Conservation (phyloP, 176 grass and related monocot species). For the Typha latifolia region DNA sequence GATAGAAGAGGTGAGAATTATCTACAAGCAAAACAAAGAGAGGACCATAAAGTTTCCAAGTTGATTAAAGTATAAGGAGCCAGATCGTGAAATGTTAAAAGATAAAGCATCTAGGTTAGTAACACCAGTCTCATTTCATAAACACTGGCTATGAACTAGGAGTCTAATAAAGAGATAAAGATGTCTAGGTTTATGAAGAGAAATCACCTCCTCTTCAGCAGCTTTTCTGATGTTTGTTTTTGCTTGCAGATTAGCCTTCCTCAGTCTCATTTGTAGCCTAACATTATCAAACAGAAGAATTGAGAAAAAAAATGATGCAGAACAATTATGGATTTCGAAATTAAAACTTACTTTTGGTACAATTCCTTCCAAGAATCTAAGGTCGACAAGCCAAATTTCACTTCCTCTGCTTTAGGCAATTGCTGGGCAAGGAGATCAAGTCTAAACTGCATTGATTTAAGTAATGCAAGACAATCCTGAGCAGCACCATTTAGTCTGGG, state of each 20-base stretch:
- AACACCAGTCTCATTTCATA: too few species aligned
- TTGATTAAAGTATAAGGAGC: not conserved
- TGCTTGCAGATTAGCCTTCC: slow-evolving; percentile 81
- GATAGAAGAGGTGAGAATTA: slow-evolving; percentile 8
- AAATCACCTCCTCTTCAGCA: too few species aligned
- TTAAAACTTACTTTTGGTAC: too few species aligned
- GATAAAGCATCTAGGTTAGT: too few species aligned
- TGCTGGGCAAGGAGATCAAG: slow-evolving; percentile 53
- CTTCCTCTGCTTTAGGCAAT: slow-evolving; percentile 66
- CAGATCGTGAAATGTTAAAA: not conserved
- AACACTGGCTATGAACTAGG: not conserved
- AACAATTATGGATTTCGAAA: too few species aligned
- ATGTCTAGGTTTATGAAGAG: not conserved
- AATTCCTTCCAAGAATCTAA: slow-evolving; percentile 46
- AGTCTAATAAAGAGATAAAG: not conserved
- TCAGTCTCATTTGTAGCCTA: slow-evolving; percentile 49
- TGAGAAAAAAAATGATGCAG: too few species aligned
- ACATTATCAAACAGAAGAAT: slow-evolving; percentile 3
- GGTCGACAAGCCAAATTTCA: slow-evolving; percentile 42
- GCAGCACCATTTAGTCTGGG: slow-evolving; percentile 63
- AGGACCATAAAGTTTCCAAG: not conserved
- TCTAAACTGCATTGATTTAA: slow-evolving; percentile 65
- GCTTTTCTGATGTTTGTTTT: slow-evolving; percentile 32
- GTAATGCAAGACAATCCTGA: slow-evolving; percentile 56
- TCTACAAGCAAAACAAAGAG: not conserved